A percentile compares a stretch with the other conserved stretches of the same genome.
Conservation (phyloP, 78 protist genomes). For the Mantamonas sphyraenae region DNA sequence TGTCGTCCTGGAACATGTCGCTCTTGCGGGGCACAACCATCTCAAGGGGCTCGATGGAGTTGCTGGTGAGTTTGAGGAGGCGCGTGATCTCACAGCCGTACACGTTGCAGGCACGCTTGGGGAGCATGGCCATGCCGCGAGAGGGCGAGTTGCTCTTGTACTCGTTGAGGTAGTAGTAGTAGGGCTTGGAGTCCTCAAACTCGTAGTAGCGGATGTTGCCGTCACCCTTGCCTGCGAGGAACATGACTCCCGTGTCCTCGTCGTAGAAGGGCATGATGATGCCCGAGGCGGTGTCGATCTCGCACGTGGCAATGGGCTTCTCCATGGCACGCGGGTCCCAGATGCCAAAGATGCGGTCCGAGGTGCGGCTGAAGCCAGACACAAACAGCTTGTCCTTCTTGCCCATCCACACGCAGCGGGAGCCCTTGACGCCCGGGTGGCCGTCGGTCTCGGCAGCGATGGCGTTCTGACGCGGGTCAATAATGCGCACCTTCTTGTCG, state of each 20-base stretch:
- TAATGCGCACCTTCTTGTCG: constrained; percentile 86
- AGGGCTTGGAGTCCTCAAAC: constrained; percentile 65
- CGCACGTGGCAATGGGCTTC: constrained; percentile 34
- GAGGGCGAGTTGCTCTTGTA: constrained; percentile 73
- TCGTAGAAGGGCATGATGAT: constrained; percentile 85
- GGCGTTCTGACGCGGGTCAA: constrained; percentile 72
- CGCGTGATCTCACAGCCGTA: constrained; percentile 74
- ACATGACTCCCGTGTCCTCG: constrained; percentile 69
- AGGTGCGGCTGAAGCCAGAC: constrained; percentile 74
- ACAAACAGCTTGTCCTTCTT: constrained; percentile 61
- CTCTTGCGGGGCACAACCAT: constrained; percentile 84
- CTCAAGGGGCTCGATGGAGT: constrained; percentile 73
- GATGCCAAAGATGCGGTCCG: constrained; percentile 77
- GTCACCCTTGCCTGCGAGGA: constrained; percentile 95
- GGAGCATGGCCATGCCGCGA: constrained; percentile 74
- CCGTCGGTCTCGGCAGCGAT: constrained; percentile 36
- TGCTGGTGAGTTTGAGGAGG: constrained; percentile 62
- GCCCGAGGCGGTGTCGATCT: constrained; percentile 79
- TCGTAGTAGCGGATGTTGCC: constrained; percentile 94
- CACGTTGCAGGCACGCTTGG: constrained; percentile 78
- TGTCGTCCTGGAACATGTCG: constrained; percentile 84
- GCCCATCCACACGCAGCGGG: constrained; percentile 69
- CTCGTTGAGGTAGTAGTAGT: constrained; percentile 60
- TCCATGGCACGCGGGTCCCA: constrained; percentile 49
- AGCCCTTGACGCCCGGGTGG: constrained; percentile 84